Percentiles rank a stretch among this genome's conserved stretches.
Evolutionary conservation across 495 filamentous ascomycete species (phyloP).

Genomic region (Aspergillus avenaceus): DNA sequence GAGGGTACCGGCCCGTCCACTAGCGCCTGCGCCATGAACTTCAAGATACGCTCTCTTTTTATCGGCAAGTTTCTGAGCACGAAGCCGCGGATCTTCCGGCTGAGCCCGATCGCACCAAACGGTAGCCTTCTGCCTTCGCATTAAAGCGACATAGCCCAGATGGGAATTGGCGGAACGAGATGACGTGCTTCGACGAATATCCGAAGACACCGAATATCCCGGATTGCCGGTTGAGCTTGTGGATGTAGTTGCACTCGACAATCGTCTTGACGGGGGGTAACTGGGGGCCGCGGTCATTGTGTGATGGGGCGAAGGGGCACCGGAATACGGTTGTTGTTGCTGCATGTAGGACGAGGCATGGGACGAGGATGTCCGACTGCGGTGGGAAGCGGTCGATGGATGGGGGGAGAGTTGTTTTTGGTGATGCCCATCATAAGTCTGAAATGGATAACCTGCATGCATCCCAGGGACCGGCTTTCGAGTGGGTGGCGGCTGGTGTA

Average conservation of each 20-base stretch:
- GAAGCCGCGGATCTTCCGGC: conserved; percentile 79
- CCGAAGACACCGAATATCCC: conserved; percentile 36
- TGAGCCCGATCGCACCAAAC: conserved; percentile 98
- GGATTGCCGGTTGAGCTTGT: conserved; percentile 52
- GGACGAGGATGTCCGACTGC: conserved; percentile 59
- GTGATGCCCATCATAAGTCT: conserved; percentile 27
- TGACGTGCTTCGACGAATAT: conserved; percentile 74
- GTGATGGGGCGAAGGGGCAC: conserved; percentile 23
- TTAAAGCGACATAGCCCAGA: conserved; percentile 83
- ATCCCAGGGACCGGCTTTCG: conserved; percentile 31
- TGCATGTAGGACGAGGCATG: conserved; percentile 46
- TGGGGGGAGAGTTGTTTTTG: conserved; percentile 29
- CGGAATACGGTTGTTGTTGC: conserved; percentile 26
- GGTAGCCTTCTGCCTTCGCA: conserved; percentile 94
- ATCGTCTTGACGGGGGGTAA: conserved; percentile 52
- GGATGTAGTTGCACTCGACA: conserved; percentile 73
- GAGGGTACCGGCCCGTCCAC: conserved; percentile 51
- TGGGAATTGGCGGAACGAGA: conserved; percentile 54
- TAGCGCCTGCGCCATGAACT: conserved; percentile 54
- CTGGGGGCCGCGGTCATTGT: conserved; percentile 27
- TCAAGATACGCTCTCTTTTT: conserved; percentile 82
- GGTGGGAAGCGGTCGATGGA: conserved; percentile 29
- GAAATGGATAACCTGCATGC: conserved; percentile 28
- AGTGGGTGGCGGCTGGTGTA: conserved; percentile 32
- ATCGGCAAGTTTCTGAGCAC: conserved; percentile 74